These are phyloP conservation scores for Malassezia yamatoensis DNA, from an alignment of 1,284 basidiomycete species.

Conservation along the genomic window DNA sequence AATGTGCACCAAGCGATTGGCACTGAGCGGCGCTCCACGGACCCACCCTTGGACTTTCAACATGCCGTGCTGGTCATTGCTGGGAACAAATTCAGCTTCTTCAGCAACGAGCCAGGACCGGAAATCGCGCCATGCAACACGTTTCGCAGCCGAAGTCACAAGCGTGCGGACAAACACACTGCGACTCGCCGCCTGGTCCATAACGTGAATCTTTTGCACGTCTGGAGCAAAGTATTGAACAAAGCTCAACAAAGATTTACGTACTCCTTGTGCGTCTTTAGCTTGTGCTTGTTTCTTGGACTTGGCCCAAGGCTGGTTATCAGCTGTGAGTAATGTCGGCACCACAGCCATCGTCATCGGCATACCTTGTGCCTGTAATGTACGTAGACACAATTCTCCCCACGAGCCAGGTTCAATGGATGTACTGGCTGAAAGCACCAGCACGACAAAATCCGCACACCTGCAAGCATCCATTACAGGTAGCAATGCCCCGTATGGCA, in stretches of 20 bases:
- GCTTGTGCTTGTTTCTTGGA: neutral
- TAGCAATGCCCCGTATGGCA: constrained; percentile 55
- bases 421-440: constrained; percentile 66
- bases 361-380: constrained; percentile 57
- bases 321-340: constrained; percentile 25
- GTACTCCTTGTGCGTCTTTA: constrained; percentile 36
- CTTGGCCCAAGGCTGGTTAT: constrained; percentile 3
- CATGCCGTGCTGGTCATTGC: constrained; percentile 46
- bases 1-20: constrained; percentile 77
- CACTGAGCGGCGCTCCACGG: constrained; percentile 66
- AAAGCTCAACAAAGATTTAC: constrained; percentile 51
- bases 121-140: constrained; percentile 71
- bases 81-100: constrained; percentile 42
- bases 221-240: constrained; percentile 86
- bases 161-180: constrained; percentile 54
- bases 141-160: constrained; percentile 47
- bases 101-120: constrained; percentile 73
- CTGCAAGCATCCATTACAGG: constrained; percentile 74
- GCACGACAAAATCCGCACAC: constrained; percentile 80
- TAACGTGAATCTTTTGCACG: constrained; percentile 57
- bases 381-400: constrained; percentile 83
- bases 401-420: constrained; percentile 64
- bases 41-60: constrained; percentile 73
- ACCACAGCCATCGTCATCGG: constrained; percentile 63
- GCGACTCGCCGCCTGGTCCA: constrained; percentile 59